phyloP scores from a whole-genome alignment of 1,284 basidiomycete genomes.

The Hymenochaete sp. region DNA sequence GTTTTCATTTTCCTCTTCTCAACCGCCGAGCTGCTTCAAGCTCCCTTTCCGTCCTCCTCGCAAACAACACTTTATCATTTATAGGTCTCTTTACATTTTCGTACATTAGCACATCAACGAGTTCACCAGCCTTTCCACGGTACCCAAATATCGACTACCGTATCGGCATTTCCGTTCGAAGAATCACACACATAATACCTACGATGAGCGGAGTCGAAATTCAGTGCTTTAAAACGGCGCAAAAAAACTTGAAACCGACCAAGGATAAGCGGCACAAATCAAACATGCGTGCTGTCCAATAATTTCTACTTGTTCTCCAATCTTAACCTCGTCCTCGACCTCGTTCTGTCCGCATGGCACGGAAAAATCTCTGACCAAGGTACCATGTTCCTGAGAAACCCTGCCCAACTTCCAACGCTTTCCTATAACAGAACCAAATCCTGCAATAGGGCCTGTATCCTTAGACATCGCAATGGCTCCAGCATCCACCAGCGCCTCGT shows the following conservation, averaged over 20 bases:
- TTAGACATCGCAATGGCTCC: constrained; percentile 82
- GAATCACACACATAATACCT: constrained; percentile 62
- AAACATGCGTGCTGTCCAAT: constrained; percentile 75
- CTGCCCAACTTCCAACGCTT: constrained; percentile 64
- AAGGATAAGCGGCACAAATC: constrained; percentile 67
- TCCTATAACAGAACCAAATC: constrained; percentile 64
- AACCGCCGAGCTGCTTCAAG: too few species aligned
- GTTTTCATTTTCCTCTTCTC: neutral
- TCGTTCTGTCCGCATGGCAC: constrained; percentile 5
- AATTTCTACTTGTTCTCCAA: constrained; percentile 60
- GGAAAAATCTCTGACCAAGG: constrained; percentile 35
- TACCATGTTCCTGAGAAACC: constrained; percentile 79
- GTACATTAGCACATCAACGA: too few species aligned
- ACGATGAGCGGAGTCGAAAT: neutral
- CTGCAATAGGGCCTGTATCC: constrained; percentile 65
- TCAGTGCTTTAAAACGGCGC: neutral
- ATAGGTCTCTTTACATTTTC: neutral
- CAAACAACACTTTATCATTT: neutral
- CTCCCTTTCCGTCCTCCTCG: neutral
- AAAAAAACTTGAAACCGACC: constrained; percentile 40
- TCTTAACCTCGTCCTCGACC: constrained; percentile 31
- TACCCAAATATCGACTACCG: constrained; percentile 79
- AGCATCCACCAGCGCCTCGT: constrained; percentile 75
- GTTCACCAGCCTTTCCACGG: constrained; percentile 84
- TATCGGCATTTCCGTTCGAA: constrained; percentile 34